phyloP scores from a whole-genome alignment of 768 basidiomycete genomes.

The Russula virescens region DNA sequence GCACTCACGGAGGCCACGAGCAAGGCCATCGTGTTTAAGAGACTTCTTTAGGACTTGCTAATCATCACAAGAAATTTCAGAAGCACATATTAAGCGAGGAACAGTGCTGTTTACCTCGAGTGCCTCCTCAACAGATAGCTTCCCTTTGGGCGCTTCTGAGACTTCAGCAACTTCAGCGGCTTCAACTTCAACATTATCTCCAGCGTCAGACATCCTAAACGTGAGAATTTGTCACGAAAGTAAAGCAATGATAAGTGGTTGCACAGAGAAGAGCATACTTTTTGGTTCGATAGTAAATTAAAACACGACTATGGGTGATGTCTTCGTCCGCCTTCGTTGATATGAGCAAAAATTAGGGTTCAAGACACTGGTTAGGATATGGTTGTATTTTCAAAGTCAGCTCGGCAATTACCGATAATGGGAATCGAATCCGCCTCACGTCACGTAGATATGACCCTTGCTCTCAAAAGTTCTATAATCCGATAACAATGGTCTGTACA shows the following conservation, averaged over 20 bases:
- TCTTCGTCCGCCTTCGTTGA: slow-evolving; percentile 97
- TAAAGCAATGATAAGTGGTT: neutral
- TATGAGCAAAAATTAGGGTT: slow-evolving; percentile 64
- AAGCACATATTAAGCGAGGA: neutral
- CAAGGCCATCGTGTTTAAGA: slow-evolving; percentile 96
- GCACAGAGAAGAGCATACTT: slow-evolving; percentile 26
- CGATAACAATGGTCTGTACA: slow-evolving; percentile 11
- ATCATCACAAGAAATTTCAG: slow-evolving; percentile 9
- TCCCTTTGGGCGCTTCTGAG: slow-evolving; percentile 88
- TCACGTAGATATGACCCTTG: neutral
- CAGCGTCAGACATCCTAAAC: slow-evolving; percentile 91
- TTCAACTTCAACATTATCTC: slow-evolving; percentile 84
- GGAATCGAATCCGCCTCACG: neutral
- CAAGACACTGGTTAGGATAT: slow-evolving; percentile 29
- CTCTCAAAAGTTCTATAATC: neutral
- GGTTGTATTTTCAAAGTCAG: slow-evolving; percentile 46
- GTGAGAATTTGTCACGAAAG: slow-evolving; percentile 4
- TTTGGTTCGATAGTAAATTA: slow-evolving; percentile 18
- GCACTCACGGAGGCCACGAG: slow-evolving; percentile 94
- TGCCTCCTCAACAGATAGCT: slow-evolving; percentile 92
- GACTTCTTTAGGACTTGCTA: slow-evolving; percentile 99
- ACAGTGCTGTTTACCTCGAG: slow-evolving; percentile 56
- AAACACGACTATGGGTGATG: slow-evolving; percentile 39
- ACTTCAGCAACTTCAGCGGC: slow-evolving; percentile 67
- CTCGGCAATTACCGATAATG: slow-evolving; percentile 42